phyloP scores from a whole-genome alignment of 139 green algal species.

The Chlorella sp. region DNA sequence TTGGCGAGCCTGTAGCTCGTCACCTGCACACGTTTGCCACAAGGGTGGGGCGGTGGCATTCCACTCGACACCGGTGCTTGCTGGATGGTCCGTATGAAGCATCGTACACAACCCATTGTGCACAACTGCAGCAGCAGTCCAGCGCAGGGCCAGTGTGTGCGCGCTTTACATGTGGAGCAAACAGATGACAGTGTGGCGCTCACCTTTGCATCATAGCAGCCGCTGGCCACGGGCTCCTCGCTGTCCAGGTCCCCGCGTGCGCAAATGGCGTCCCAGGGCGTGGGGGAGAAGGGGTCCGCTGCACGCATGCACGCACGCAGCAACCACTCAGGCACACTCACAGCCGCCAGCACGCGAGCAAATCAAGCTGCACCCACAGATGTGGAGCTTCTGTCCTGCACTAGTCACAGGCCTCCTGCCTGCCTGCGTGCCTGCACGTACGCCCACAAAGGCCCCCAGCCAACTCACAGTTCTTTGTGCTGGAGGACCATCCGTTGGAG shows the following conservation, averaged over 20 bases:
- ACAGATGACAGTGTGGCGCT: background rate
- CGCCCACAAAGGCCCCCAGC: background rate
- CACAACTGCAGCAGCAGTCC: background rate
- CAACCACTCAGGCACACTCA: no score
- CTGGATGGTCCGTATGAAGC: background rate
- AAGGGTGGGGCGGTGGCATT: background rate
- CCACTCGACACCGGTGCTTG: no score
- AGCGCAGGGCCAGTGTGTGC: background rate
- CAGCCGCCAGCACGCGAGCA: no score
- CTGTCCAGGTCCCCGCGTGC: conserved; percentile 54
- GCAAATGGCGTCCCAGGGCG: conserved; percentile 51
- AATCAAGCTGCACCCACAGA: no score
- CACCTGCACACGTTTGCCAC: conserved; percentile 23
- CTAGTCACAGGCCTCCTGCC: no score
- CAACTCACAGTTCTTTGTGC: conserved; percentile 20
- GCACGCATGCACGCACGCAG: no score
- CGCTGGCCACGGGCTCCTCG: conserved; percentile 22
- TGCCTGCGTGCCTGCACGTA: no score
- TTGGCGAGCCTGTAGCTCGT: conserved; percentile 38
- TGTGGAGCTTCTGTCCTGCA: no score
- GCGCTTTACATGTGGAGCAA: background rate
- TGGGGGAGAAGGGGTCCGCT: conserved; percentile 4
- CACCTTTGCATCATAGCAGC: conserved; percentile 68
- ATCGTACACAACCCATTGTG: background rate
- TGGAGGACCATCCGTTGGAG: conserved; percentile 50